These are phyloP conservation scores for Pyricularia sp. DNA, from an alignment of 2,329 filamentous ascomycete genomes.

Conservation along the genomic window DNA sequence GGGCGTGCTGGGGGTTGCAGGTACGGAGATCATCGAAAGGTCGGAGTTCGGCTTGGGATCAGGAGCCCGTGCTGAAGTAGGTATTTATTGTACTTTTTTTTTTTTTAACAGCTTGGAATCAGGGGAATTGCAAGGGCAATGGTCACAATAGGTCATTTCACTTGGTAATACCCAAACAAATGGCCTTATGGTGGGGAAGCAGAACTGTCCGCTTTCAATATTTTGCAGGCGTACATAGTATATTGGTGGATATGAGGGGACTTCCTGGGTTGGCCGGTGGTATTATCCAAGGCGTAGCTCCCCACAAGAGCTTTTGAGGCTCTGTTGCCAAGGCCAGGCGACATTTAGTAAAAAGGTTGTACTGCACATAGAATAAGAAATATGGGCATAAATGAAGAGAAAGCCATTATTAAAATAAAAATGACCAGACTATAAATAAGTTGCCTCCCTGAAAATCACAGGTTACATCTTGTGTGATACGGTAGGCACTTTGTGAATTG, in stretches of 20 bases:
- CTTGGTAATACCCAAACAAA: background rate
- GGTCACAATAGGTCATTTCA: background rate
- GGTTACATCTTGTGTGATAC: background rate
- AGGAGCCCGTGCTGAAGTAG: background rate
- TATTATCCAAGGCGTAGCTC: background rate
- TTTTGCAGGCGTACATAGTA: background rate
- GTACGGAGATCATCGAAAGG: conserved; percentile 1
- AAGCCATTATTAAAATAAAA: too few species aligned
- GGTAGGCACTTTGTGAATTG: background rate
- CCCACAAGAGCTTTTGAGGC: background rate
- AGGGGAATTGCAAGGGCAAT: background rate
- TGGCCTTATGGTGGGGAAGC: background rate
- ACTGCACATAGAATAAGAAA: too few species aligned
- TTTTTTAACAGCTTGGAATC: background rate
- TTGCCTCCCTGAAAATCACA: background rate
- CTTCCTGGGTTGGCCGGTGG: background rate
- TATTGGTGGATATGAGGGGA: background rate
- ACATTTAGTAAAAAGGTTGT: background rate
- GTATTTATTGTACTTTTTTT: background rate
- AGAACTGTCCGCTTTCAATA: background rate
- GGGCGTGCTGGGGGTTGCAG: background rate
- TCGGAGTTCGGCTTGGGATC: background rate
- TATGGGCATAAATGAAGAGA: too few species aligned
- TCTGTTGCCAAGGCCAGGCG: background rate
- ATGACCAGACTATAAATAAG: too few species aligned